Evolutionary conservation across 306 rosid genomes (phyloP).

Genomic region (Sechiopsis laciniata): DNA sequence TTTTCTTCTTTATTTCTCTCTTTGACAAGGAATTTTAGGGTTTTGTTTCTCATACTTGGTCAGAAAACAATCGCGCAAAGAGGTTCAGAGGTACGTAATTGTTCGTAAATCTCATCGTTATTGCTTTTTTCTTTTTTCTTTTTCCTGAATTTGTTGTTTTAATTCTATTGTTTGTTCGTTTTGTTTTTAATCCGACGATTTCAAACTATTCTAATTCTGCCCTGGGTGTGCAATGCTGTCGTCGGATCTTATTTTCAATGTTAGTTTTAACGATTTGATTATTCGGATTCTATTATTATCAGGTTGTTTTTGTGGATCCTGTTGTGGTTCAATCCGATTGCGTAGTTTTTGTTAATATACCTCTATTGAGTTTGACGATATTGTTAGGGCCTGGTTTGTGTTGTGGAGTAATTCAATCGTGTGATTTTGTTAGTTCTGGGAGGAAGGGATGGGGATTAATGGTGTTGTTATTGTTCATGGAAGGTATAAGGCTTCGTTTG

Average conservation of each 20-base stretch:
- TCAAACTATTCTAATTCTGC: not conserved
- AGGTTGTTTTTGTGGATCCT: slow-evolving; percentile 50
- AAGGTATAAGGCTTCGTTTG: slow-evolving; percentile 28
- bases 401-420: slow-evolving; percentile 73
- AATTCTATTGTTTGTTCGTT: slow-evolving; percentile 24
- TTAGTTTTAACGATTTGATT: slow-evolving; percentile 28
- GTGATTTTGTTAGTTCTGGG: slow-evolving; percentile 21
- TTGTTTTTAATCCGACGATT: slow-evolving; percentile 4
- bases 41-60: slow-evolving; percentile 22
- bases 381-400: slow-evolving; percentile 32
- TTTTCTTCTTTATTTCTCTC: slow-evolving; percentile 25
- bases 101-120: slow-evolving; percentile 22
- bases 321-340: slow-evolving; percentile 46
- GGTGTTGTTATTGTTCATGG: slow-evolving; percentile 14
- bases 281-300: slow-evolving; percentile 31
- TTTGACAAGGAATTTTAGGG: slow-evolving; percentile 27
- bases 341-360: slow-evolving; percentile 20
- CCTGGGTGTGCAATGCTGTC: slow-evolving; percentile 13
- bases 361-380: slow-evolving; percentile 32
- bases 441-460: slow-evolving; percentile 35
- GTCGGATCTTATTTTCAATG: slow-evolving; percentile 12
- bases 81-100: slow-evolving; percentile 48
- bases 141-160: slow-evolving; percentile 26
- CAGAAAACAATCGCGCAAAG: not conserved
- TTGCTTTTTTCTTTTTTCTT: slow-evolving; percentile 18